Percentiles rank a stretch among this genome's conserved stretches.
phyloP scores from a whole-genome alignment of 225 moss, liverwort and hornwort genomes.

The Antitrichia curtipendula region DNA sequence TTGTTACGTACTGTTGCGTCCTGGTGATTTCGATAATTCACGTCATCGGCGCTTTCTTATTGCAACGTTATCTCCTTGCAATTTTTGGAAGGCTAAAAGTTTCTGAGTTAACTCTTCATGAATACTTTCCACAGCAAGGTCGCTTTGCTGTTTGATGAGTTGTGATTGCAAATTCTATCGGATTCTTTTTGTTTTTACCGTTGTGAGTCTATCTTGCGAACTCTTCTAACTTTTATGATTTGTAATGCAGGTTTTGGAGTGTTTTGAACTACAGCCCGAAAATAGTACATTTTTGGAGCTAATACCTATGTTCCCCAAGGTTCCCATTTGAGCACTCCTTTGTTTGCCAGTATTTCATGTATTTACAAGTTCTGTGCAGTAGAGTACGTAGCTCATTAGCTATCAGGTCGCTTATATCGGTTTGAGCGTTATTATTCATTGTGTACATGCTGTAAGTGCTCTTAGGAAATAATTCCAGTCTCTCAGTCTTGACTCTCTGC shows the following conservation, averaged over 20 bases:
- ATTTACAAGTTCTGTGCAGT: not conserved
- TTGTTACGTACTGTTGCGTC: not conserved
- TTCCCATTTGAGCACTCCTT: not conserved
- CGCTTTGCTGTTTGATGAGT: not conserved
- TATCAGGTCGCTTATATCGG: not conserved
- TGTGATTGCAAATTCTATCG: not conserved
- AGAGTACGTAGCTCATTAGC: not conserved
- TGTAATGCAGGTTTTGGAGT: constrained; percentile 73
- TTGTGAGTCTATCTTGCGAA: not conserved
- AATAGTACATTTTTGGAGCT: constrained; percentile 85
- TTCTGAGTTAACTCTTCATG: not conserved
- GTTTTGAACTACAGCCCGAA: constrained; percentile 90
- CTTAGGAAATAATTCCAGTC: not conserved
- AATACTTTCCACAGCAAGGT: not conserved
- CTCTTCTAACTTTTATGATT: not conserved
- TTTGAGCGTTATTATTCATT: not conserved
- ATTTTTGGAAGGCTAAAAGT: not conserved
- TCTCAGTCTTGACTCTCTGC: not conserved
- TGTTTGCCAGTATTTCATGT: not conserved
- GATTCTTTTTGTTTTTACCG: not conserved
- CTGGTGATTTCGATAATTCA: not conserved
- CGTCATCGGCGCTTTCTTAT: not conserved
- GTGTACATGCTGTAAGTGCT: not conserved
- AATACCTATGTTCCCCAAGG: constrained; percentile 98
- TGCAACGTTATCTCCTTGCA: not conserved